Base-by-base conservation (phyloP, 179 eudicot genomes). In the Spergularia azorica region DNA sequence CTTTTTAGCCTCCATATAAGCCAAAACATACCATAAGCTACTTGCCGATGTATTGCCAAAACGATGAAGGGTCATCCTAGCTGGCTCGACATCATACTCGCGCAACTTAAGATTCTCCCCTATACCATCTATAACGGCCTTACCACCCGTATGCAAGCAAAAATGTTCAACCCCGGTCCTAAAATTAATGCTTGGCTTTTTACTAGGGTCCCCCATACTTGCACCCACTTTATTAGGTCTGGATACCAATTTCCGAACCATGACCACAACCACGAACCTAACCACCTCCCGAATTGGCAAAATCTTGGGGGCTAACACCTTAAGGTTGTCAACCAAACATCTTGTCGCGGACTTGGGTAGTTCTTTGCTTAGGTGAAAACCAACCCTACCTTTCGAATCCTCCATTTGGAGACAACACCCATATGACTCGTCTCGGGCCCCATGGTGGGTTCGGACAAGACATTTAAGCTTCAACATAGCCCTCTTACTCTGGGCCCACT, bases 21-120 rank as follows among this genome's bases (percentile, higher is more conserved):
- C 95, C 69, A 94, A 60, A 0, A 92, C 98, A 67, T 94, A 94
- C 98, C 98, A 94, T 10, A 94, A 66, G 78, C 98, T 94, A 65
- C 95, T 81, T 2, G 98, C 98, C 0, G 97, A 94, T 6, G 98
- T 94, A 85, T 94, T 94, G n/a, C 98, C 98, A n/a, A 87, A 94
- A 38, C 98, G 70, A 62, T 94, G 98, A 0, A 94, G 79, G n/a
- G 98, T 94, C 98, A 94, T 94, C 79, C 97, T 81, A 0, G 98
- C 91, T 38, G 98, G 95, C 84, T 94, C 98, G 7, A 94, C 77
- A 60, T 94, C 93, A 8, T 77, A 82, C 76, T 92, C 90, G 14
- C 36, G 71, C 14, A 94, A 69, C 41, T 75, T 83, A 2, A 94
- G 81, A 58, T 82, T 92, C 79, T 88, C 86, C 0, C 84, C 92